phyloP scores from a whole-genome alignment of 352 stramenopile genomes.

The Globisporangium barbulae region DNA sequence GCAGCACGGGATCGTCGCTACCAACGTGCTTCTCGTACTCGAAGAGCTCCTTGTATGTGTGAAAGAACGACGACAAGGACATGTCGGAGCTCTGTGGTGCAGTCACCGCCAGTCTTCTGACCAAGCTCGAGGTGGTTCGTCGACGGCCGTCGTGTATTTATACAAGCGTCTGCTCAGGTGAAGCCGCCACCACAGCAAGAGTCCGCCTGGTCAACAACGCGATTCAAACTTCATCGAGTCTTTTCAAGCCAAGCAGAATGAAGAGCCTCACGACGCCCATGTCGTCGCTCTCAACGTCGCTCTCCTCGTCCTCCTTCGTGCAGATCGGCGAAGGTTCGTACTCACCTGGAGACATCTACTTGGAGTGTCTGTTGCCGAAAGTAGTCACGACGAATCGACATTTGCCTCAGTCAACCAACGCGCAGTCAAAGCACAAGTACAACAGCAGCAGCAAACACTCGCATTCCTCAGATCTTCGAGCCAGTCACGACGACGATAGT shows the following conservation, averaged over 20 bases:
- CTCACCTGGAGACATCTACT: slow-evolving; percentile 50
- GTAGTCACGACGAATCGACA: slow-evolving; percentile 12
- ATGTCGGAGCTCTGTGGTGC: not conserved
- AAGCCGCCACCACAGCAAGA: not conserved
- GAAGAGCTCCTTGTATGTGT: slow-evolving; percentile 58
- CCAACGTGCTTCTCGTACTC: slow-evolving; percentile 59
- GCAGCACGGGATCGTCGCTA: slow-evolving; percentile 1
- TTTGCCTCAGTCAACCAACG: not conserved
- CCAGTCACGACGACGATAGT: slow-evolving; percentile 1
- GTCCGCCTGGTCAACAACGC: not conserved
- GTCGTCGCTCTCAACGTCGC: slow-evolving; percentile 17
- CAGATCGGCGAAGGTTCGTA: slow-evolving; percentile 51
- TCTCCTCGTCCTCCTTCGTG: slow-evolving; percentile 37
- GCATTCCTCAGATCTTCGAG: not conserved
- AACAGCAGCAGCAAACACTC: not conserved
- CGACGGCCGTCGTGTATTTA: not conserved
- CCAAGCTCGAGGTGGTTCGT: not conserved
- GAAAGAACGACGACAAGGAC: slow-evolving; percentile 40
- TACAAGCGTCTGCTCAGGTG: not conserved
- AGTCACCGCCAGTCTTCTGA: not conserved
- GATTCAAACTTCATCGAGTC: not conserved
- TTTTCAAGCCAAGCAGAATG: slow-evolving; percentile 1
- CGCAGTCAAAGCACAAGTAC: slow-evolving; percentile 2
- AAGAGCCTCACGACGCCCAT: slow-evolving; percentile 15
- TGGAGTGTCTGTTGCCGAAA: slow-evolving; percentile 56